phyloP scores from a whole-genome alignment of 129 eudicot species.

The Sambucus nigra region DNA sequence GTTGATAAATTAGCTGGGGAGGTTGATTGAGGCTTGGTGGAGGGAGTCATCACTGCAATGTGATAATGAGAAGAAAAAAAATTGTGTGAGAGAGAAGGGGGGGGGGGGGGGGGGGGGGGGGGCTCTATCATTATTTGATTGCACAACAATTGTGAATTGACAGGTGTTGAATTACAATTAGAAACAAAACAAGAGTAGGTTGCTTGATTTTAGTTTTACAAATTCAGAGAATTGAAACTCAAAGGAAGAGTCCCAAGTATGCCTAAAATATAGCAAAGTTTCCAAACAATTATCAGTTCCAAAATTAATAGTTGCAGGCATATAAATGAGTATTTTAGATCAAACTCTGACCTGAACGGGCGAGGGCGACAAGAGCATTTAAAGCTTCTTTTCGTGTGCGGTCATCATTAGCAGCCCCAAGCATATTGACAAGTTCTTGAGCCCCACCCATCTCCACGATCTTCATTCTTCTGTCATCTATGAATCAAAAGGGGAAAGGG shows the following conservation, averaged over 20 bases:
- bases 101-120: too few species aligned
- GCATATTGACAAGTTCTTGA: slow-evolving; percentile 64
- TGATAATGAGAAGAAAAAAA: too few species aligned
- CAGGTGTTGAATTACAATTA: neutral
- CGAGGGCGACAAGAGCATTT: slow-evolving; percentile 74
- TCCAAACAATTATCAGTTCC: neutral
- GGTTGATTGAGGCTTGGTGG: too few species aligned
- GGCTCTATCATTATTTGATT: neutral
- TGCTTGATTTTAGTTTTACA: neutral
- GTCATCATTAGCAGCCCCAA: slow-evolving; percentile 76
- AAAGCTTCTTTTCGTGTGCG: slow-evolving; percentile 80
- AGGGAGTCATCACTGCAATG: too few species aligned
- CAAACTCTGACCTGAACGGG: slow-evolving; percentile 63
- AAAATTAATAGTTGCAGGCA: neutral
- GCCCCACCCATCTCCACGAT: slow-evolving; percentile 91
- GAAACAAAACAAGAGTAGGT: neutral
- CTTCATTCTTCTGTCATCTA: slow-evolving; percentile 82
- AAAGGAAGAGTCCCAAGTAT: neutral
- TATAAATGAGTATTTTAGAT: neutral
- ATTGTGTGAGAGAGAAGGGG: too few species aligned
- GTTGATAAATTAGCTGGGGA: too few species aligned
- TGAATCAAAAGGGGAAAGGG: neutral
- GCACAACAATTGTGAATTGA: neutral
- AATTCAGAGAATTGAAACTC: neutral
- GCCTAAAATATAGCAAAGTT: neutral